Percentiles rank a stretch among this genome's conserved stretches.
These are phyloP conservation scores for Ustilago esculenta DNA, from an alignment of 1,284 basidiomycete species.

Conservation along the genomic window DNA sequence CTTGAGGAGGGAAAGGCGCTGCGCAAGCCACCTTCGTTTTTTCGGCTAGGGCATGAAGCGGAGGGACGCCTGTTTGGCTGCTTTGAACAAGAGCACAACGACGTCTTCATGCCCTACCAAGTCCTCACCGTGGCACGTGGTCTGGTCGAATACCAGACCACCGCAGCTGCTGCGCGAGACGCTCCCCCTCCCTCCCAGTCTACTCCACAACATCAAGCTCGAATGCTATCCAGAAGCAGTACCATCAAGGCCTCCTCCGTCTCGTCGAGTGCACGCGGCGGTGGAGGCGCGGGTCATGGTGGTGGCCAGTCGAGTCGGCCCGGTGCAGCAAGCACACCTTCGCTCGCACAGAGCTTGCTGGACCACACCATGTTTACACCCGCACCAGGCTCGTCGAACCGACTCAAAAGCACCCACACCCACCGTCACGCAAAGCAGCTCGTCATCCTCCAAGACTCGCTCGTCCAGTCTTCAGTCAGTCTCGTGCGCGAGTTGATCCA, in stretches of 20 bases:
- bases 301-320: too few relatives aligned
- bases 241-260: slow-evolving; percentile 18
- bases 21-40: slow-evolving; percentile 44
- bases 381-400: slow-evolving; percentile 17
- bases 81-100: slow-evolving; percentile 6
- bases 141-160: slow-evolving; percentile 40
- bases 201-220: too few relatives aligned
- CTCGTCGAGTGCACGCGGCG: too few relatives aligned
- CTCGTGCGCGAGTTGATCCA: slow-evolving; percentile 48
- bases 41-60: slow-evolving; percentile 57
- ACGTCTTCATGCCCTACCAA: slow-evolving; percentile 48
- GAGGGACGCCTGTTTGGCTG: slow-evolving; percentile 29
- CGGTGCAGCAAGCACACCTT: slow-evolving; percentile 49
- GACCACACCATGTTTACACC: slow-evolving; percentile 31
- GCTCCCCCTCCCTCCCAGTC: slow-evolving; percentile 7
- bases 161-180: slow-evolving; percentile 23
- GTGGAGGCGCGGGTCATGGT: too few relatives aligned
- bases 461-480: slow-evolving; percentile 41
- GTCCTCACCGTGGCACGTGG: slow-evolving; percentile 49
- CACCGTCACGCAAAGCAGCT: slow-evolving; percentile 52
- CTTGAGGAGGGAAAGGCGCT: slow-evolving; percentile 33
- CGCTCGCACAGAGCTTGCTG: slow-evolving; percentile 33
- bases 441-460: slow-evolving; percentile 51
- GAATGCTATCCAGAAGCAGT: slow-evolving; percentile 8
- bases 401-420: slow-evolving; percentile 22